phyloP scores from a whole-genome alignment of 2,329 filamentous ascomycete species.

The Hirsutella minnesotensis region DNA sequence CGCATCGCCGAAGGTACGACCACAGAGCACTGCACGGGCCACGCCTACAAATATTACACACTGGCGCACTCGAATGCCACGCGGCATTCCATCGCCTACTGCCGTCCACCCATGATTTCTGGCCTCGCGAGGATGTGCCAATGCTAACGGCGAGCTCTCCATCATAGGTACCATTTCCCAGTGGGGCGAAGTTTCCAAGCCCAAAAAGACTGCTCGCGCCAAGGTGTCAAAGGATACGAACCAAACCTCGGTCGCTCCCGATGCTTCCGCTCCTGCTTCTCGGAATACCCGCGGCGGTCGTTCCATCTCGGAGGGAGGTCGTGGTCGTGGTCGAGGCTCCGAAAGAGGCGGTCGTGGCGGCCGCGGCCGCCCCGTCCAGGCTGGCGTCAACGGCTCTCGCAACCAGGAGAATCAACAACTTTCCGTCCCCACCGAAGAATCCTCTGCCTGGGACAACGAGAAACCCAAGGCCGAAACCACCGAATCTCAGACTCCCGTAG shows the following conservation, averaged over 20 bases:
- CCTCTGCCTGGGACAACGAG: slow-evolving; percentile 35
- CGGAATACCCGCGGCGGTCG: slow-evolving; percentile 49
- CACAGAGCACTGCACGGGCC: neutral
- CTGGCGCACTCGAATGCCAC: too few relatives aligned
- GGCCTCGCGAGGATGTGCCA: neutral
- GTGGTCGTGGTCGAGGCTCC: slow-evolving; percentile 49
- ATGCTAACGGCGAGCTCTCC: slow-evolving; percentile 6
- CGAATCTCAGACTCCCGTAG: slow-evolving; percentile 20
- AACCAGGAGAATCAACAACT: slow-evolving; percentile 41
- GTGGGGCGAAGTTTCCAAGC: slow-evolving; percentile 75
- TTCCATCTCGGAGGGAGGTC: slow-evolving; percentile 47
- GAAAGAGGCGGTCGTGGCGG: slow-evolving; percentile 51
- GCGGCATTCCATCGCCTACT: too few relatives aligned
- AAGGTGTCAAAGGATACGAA: slow-evolving; percentile 58
- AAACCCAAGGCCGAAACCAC: slow-evolving; percentile 21
- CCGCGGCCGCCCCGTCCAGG: slow-evolving; percentile 49
- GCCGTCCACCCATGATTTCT: too few relatives aligned
- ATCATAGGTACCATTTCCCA: slow-evolving; percentile 61
- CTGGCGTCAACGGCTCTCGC: slow-evolving; percentile 49
- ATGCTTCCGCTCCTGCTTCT: slow-evolving; percentile 29
- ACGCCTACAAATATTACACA: too few relatives aligned
- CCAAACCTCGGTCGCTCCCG: slow-evolving; percentile 35
- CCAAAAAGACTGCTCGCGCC: slow-evolving; percentile 63
- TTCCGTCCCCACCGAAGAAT: slow-evolving; percentile 61
- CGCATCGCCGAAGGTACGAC: slow-evolving; percentile 64